Evolutionary conservation across 176 grass and related monocot species (phyloP), one percentile per base, ranked within the genome.

Genomic region (Avena atlantica): DNA sequence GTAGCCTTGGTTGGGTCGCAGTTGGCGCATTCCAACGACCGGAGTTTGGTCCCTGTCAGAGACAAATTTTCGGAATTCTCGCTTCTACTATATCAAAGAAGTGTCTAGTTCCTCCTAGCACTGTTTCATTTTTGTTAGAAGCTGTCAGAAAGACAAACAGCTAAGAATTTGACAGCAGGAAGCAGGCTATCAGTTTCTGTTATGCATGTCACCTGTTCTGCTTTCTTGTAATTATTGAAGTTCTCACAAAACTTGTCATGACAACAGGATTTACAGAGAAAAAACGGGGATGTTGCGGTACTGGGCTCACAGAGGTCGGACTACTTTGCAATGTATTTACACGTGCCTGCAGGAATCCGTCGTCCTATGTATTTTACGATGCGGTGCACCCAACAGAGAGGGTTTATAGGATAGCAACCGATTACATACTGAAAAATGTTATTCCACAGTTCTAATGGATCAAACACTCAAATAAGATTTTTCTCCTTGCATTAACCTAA

Each of bases 331-430:
- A 92, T 71, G 36, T 70, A 49, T 86, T 90, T 29, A 92, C 77
- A 50, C 94, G 81, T 67, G 87, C 48, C 45, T 94, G 92, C 92
- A 89, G 62, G 86, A 92, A 97, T 86, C 86, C 77, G 34, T 92
- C 92, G 21, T 88, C 90, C 16, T 92, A 78, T 76, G 56, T 91
- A 72, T 97, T 97, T 90, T 97, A 89, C 24, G 94, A 97, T 91
- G 92, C 94, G 19, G 83, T 94, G 48, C 94, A 97, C 85, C 94
- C 94, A 37, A 90, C 94, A 76, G 88, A 97, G 51, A 90, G 70
- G 85, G 92, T 94, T 60, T 94, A 94, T 78, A 89, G 80, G 86
- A 84, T 94, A 80, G 51, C 83, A 81, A 94, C 91, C n/a, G 86
- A 92, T 85, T 90, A 88, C 78, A 78, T 92, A 84, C 72, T 94